Conservation (phyloP, 768 basidiomycete genomes). For the Rhizopogon roseolus region DNA sequence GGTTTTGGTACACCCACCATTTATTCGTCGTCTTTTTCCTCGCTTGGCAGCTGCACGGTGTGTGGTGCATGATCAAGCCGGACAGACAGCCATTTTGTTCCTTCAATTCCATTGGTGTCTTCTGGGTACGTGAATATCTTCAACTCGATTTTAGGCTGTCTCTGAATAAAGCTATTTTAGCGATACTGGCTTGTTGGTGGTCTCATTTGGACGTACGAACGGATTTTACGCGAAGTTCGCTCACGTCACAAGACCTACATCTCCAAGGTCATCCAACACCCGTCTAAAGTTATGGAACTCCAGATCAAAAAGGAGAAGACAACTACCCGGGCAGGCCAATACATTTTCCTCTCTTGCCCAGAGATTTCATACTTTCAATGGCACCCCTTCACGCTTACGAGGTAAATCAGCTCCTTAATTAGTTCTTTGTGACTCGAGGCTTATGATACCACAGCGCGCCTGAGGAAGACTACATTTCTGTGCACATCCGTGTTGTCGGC, state of each 20-base stretch:
- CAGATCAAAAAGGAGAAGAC: slow-evolving; percentile 98
- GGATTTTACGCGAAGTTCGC: slow-evolving; percentile 87
- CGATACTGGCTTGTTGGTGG: slow-evolving; percentile 91
- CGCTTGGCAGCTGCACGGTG: slow-evolving; percentile 91
- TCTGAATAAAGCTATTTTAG: slow-evolving; percentile 30
- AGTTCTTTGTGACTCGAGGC: background rate
- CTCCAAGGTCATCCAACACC: slow-evolving; percentile 93
- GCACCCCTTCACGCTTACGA: slow-evolving; percentile 95
- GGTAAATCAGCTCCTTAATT: slow-evolving; percentile 31
- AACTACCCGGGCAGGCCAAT: slow-evolving; percentile 79
- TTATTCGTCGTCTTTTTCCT: slow-evolving; percentile 92
- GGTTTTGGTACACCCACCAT: slow-evolving; percentile 88
- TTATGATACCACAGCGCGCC: slow-evolving; percentile 55
- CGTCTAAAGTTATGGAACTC: slow-evolving; percentile 89
- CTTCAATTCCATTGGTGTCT: slow-evolving; percentile 81
- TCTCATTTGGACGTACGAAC: slow-evolving; percentile 80
- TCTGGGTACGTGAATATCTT: slow-evolving; percentile 68
- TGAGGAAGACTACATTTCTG: slow-evolving; percentile 91
- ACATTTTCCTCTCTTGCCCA: slow-evolving; percentile 89
- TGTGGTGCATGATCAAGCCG: slow-evolving; percentile 96
- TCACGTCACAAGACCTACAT: slow-evolving; percentile 90
- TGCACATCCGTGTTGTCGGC: slow-evolving; percentile 90
- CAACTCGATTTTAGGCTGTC: background rate
- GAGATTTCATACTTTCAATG: slow-evolving; percentile 94
- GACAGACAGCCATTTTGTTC: slow-evolving; percentile 88